Conservation (phyloP, 208 protist species). For the Leishmania turanica region DNA sequence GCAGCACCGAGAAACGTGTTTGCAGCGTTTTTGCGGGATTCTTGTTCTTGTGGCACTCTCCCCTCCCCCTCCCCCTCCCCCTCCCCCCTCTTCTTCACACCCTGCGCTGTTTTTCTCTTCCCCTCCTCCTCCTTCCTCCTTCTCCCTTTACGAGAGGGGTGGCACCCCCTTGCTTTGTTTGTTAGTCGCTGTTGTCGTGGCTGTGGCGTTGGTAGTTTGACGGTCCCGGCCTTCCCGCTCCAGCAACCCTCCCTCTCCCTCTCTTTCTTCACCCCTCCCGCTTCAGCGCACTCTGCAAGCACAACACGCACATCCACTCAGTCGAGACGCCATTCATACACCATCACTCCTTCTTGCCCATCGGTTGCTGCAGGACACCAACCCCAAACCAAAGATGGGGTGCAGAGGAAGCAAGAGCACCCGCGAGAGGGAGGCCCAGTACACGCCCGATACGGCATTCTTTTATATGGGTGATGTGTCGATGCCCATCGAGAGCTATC, state of each 20-base stretch:
- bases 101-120: neutral
- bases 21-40: neutral
- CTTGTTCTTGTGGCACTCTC: neutral
- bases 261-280: neutral
- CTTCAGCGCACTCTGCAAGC: neutral
- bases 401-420: slow-evolving; percentile 41
- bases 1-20: neutral
- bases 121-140: neutral
- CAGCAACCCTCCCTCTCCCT: neutral
- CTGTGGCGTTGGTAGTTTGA: neutral
- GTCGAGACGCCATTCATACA: neutral
- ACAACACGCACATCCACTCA: neutral
- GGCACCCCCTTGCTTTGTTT: neutral
- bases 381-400: slow-evolving; percentile 26
- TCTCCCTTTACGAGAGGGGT: neutral
- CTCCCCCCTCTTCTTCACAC: neutral
- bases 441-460: neutral
- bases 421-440: slow-evolving; percentile 6
- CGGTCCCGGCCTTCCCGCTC: neutral
- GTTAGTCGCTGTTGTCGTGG: neutral
- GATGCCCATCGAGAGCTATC: neutral
- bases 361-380: neutral
- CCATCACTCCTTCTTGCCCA: neutral
- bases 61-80: neutral
- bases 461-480: neutral